Evolutionary conservation across 2,329 filamentous ascomycete species (phyloP).

Genomic region (Alternaria hordeiaustralica): DNA sequence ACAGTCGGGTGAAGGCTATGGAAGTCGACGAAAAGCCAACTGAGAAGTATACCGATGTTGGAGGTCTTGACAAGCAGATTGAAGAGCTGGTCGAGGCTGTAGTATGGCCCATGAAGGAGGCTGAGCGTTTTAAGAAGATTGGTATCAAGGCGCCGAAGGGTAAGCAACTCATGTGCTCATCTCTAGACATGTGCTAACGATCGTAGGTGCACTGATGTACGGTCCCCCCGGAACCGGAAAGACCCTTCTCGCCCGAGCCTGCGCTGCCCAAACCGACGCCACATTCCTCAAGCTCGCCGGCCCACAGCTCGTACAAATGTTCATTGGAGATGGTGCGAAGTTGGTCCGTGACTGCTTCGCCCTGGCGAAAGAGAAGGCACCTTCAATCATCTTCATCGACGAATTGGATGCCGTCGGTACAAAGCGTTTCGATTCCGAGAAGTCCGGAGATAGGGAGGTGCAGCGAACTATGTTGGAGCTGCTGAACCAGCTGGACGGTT

Average conservation of each 20-base stretch:
- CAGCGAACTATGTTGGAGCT: conserved; percentile 99
- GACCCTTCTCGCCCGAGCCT: conserved; percentile 90
- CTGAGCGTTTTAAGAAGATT: conserved; percentile 98
- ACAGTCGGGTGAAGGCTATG: conserved; percentile 99
- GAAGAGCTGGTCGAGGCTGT: conserved; percentile 98
- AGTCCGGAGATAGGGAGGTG: conserved; percentile 96
- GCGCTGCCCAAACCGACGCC: conserved; percentile 95
- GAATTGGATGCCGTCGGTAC: conserved; percentile 98
- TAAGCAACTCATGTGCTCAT: conserved; percentile 53
- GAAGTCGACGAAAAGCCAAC: conserved; percentile 99
- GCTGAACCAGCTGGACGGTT: conserved; percentile 97
- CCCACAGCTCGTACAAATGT: conserved; percentile 98
- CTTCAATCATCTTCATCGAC: conserved; percentile 99
- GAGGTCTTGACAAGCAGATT: conserved; percentile 97
- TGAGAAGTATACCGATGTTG: conserved; percentile 98
- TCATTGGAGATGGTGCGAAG: conserved; percentile 98
- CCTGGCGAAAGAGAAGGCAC: conserved; percentile 96
- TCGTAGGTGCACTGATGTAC: conserved; percentile 89
- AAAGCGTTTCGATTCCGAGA: conserved; percentile 98
- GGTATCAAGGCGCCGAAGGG: conserved; percentile 99
- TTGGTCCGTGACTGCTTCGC: conserved; percentile 97
- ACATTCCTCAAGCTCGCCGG: conserved; percentile 98
- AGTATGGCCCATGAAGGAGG: conserved; percentile 99
- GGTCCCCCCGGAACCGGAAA: conserved; percentile 90
- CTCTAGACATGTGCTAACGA: conserved; percentile 9